Conservation (phyloP, 305 asterid genomes). For the Fraxinus sp. region DNA sequence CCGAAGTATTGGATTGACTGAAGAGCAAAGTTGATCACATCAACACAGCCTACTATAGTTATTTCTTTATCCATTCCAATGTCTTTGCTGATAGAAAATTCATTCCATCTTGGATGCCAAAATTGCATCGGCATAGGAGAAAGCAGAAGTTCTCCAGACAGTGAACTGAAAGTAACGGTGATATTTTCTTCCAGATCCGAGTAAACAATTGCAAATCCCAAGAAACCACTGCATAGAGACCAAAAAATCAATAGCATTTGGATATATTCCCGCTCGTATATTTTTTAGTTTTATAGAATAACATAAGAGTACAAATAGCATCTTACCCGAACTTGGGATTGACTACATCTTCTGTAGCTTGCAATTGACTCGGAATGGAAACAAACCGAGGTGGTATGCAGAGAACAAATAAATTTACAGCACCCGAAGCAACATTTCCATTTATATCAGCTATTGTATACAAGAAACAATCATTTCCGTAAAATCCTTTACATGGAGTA, state of each 20-base stretch:
- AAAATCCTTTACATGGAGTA: constrained; percentile 71
- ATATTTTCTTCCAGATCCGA: constrained; percentile 65
- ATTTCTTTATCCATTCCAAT: constrained; percentile 36
- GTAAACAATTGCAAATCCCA: constrained; percentile 63
- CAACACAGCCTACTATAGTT: constrained; percentile 58
- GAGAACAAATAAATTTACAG: constrained; percentile 55
- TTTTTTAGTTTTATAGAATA: neutral
- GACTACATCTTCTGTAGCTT: constrained; percentile 65
- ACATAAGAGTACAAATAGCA: neutral
- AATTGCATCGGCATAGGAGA: constrained; percentile 66
- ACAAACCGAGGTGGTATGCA: constrained; percentile 75
- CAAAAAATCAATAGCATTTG: neutral
- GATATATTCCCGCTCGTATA: neutral
- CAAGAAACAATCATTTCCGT: constrained; percentile 70
- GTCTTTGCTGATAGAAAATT: constrained; percentile 37
- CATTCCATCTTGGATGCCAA: constrained; percentile 60
- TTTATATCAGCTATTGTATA: constrained; percentile 63
- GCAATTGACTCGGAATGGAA: constrained; percentile 61
- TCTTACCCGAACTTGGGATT: constrained; percentile 79
- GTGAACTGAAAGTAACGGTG: constrained; percentile 53
- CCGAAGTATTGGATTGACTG: constrained; percentile 75
- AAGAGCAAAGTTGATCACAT: constrained; percentile 67
- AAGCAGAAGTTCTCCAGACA: constrained; percentile 52
- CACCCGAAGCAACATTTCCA: constrained; percentile 68
- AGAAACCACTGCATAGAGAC: constrained; percentile 68